Evolutionary conservation across 257 asterid genomes (phyloP).

Genomic region (Solanum peruvianum): DNA sequence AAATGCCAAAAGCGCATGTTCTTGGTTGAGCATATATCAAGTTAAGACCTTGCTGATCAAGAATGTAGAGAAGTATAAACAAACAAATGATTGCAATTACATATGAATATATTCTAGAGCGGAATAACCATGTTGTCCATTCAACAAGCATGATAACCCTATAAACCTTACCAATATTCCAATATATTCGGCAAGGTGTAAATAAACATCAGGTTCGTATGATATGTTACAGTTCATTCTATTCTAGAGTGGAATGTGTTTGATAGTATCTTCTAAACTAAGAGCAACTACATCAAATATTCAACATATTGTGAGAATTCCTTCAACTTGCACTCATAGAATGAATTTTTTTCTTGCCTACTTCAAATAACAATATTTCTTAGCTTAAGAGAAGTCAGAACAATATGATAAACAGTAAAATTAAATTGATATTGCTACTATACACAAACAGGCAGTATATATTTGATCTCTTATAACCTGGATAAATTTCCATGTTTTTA

Average conservation of each 20-base stretch:
- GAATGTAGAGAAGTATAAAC: neutral
- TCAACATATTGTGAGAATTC: neutral
- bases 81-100: neutral
- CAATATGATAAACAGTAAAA: neutral
- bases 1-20: neutral
- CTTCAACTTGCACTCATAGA: neutral
- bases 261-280: neutral
- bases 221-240: neutral
- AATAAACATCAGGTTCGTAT: neutral
- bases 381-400: neutral
- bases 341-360: neutral
- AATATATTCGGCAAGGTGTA: neutral
- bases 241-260: neutral
- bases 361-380: neutral
- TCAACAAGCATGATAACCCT: neutral
- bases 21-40: neutral
- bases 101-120: neutral
- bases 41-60: neutral
- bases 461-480: neutral
- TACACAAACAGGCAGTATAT: neutral
- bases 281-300: neutral
- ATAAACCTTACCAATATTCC: neutral
- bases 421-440: neutral
- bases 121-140: neutral
- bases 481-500: neutral